Percentiles rank a stretch among this genome's conserved stretches.
phyloP scores from a whole-genome alignment of 2,329 filamentous ascomycete genomes.

The Trichoderma sp. region DNA sequence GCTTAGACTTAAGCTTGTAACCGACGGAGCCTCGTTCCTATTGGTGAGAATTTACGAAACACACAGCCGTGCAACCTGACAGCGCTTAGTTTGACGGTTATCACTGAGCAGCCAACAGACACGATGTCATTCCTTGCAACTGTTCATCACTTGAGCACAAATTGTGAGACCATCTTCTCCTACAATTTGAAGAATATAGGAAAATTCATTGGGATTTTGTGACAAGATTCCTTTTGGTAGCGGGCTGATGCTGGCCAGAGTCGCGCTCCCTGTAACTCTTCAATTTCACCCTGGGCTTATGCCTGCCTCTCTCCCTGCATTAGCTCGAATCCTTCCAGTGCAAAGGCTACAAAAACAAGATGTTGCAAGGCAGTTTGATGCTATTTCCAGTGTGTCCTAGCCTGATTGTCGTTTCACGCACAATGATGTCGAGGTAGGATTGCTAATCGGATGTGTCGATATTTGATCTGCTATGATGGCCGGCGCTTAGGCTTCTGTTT shows the following conservation, averaged over 20 bases:
- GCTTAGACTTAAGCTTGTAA: neutral
- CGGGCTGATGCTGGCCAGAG: neutral
- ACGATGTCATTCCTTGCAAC: neutral
- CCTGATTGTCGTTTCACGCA: neutral
- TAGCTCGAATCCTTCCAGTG: constrained; percentile 2
- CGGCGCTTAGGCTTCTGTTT: neutral
- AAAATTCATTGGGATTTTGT: neutral
- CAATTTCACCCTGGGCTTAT: neutral
- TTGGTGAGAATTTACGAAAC: neutral
- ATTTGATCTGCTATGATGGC: neutral
- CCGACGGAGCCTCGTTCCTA: neutral
- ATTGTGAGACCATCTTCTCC: neutral
- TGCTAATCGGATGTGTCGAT: neutral
- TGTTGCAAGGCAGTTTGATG: neutral
- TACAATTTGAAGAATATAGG: neutral
- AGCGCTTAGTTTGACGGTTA: neutral
- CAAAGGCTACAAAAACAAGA: neutral
- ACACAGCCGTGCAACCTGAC: neutral
- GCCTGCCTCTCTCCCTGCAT: constrained; percentile 6
- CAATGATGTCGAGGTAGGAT: neutral
- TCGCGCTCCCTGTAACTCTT: neutral
- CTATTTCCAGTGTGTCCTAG: neutral
- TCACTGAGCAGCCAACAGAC: neutral
- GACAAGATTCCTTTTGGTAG: neutral
- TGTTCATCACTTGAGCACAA: neutral